Evolutionary conservation across 495 filamentous ascomycete genomes (phyloP).

Genomic region (Aspergillus avenaceus): DNA sequence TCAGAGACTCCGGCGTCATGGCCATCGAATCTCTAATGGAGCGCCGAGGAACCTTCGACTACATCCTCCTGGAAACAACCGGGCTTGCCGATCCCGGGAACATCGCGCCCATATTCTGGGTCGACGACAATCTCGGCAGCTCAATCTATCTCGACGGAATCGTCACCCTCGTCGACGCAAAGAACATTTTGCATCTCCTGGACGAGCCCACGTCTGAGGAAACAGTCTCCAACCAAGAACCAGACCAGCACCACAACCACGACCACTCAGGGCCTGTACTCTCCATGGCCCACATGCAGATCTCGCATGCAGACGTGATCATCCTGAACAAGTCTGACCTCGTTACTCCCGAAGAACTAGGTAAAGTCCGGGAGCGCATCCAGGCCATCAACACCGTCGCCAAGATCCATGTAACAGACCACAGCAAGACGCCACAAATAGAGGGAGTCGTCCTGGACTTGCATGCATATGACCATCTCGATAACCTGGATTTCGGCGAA

Average conservation of each 20-base stretch:
- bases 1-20: conserved; percentile 81
- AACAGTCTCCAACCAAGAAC: conserved; percentile 31
- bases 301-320: conserved; percentile 94
- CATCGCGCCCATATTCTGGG: conserved; percentile 93
- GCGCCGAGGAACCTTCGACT: conserved; percentile 89
- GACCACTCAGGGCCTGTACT: conserved; percentile 56
- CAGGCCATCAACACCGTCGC: conserved; percentile 85
- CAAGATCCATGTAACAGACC: conserved; percentile 73
- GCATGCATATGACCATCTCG: conserved; percentile 85
- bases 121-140: conserved; percentile 90
- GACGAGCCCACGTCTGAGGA: conserved; percentile 67
- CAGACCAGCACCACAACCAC: conserved; percentile 49
- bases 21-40: conserved; percentile 97
- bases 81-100: conserved; percentile 95
- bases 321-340: conserved; percentile 94
- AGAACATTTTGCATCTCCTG: conserved; percentile 77
- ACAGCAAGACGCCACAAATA: conserved; percentile 73
- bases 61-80: conserved; percentile 95
- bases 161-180: conserved; percentile 92
- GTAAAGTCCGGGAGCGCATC: conserved; percentile 61
- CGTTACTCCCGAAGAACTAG: conserved; percentile 65
- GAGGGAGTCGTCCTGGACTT: conserved; percentile 84
- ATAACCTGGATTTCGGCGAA: conserved; percentile 56
- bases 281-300: conserved; percentile 92
- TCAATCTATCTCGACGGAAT: conserved; percentile 96